phyloP scores from a whole-genome alignment of 495 filamentous ascomycete species.

The Tuber umbilicatum region DNA sequence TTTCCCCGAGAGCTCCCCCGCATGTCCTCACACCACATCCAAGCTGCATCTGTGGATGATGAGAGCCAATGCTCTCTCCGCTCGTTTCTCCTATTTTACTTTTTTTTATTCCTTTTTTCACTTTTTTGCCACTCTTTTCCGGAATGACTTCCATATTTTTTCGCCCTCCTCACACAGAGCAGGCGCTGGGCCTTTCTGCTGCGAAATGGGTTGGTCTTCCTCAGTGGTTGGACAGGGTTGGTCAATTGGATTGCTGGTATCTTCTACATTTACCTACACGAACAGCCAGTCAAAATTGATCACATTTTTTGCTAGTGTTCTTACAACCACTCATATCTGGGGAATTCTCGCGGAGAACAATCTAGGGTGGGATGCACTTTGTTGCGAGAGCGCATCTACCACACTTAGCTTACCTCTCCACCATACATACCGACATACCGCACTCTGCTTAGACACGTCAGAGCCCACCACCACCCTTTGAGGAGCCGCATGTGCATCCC shows the following conservation, averaged over 20 bases:
- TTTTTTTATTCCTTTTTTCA: neutral
- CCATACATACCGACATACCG: constrained; percentile 9
- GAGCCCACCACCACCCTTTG: constrained; percentile 36
- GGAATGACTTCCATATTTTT: constrained; percentile 3
- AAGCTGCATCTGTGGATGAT: neutral
- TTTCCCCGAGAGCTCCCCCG: neutral
- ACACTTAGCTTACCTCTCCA: constrained; percentile 1
- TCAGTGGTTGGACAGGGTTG: neutral
- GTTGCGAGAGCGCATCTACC: neutral
- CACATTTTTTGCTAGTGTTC: constrained; percentile 3
- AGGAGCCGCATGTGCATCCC: constrained; percentile 38
- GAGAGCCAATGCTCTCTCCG: neutral
- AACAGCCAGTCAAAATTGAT: neutral
- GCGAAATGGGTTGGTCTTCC: neutral
- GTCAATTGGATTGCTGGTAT: neutral
- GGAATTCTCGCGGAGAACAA: constrained; percentile 20
- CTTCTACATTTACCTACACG: neutral
- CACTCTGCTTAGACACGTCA: constrained; percentile 39
- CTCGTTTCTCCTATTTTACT: neutral
- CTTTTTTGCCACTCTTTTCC: neutral
- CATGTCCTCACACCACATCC: neutral
- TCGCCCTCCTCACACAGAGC: constrained; percentile 1
- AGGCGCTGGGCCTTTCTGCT: neutral
- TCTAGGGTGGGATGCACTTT: constrained; percentile 34
- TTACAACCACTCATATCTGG: neutral